These are phyloP conservation scores for Coprinopsis marcescibilis DNA, from an alignment of 768 basidiomycete genomes.

Conservation along the genomic window DNA sequence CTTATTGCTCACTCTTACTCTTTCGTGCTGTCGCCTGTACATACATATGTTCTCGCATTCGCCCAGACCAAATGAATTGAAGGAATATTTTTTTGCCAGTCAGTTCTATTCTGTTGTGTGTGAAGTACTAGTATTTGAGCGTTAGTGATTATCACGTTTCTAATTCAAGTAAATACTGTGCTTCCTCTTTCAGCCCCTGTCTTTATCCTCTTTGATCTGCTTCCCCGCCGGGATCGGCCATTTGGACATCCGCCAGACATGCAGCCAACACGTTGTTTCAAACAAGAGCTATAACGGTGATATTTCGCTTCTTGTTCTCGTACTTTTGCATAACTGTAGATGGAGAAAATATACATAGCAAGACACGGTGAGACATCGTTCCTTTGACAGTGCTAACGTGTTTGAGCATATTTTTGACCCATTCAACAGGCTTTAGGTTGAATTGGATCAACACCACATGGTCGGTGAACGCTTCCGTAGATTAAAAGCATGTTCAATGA, in stretches of 20 bases:
- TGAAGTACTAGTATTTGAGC: too few species aligned
- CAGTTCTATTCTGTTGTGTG: too few species aligned
- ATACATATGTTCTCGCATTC: too few species aligned
- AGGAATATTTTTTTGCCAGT: too few species aligned
- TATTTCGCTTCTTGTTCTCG: constrained; percentile 1
- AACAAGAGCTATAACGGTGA: too few species aligned
- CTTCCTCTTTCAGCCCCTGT: too few species aligned
- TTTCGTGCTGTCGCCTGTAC: background rate
- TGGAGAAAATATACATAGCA: constrained; percentile 63
- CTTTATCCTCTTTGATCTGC: too few species aligned
- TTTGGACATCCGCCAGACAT: too few species aligned
- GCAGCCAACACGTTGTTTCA: too few species aligned
- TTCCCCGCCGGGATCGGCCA: too few species aligned
- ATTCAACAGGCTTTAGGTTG: constrained; percentile 57
- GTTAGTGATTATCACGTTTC: too few species aligned
- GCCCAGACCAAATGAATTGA: background rate
- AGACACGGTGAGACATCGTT: constrained; percentile 49
- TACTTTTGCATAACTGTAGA: constrained; percentile 25
- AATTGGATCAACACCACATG: constrained; percentile 69
- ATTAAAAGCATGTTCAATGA: background rate
- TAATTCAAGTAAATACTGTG: too few species aligned
- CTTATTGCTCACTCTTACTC: background rate
- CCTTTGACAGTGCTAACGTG: background rate
- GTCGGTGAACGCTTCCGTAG: constrained; percentile 36
- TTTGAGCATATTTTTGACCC: background rate